Base-by-base conservation (phyloP, 2,329 filamentous ascomycete species). In the Fusarium subtropicale region DNA sequence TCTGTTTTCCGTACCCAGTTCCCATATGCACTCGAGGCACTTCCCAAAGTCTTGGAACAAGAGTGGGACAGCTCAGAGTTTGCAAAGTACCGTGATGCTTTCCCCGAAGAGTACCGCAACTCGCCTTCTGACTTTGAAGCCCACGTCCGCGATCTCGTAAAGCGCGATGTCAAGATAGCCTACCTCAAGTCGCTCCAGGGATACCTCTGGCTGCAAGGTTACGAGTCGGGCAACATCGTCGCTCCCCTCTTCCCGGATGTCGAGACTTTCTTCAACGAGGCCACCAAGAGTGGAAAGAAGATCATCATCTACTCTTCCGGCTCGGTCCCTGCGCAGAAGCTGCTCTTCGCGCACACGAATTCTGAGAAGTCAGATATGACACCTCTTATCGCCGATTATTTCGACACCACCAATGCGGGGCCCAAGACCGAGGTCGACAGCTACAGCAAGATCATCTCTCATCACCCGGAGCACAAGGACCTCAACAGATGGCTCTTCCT, bases 241-340 rank as follows among this genome's bases (percentile, higher is more conserved):
- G 92, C 92, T 28, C 90, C 91, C 12, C 83, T 96, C 62, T 96
- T 93, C 77, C 81, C 86, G 7, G 92, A 96, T 75, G 92, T 95
- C 20, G 82, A 87, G n/a, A 85, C 87, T 11, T 85, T 86, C 67
- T 82, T 94, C 66, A 79, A 82, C 55, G 72, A 81, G 44, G 94
- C 91, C 88, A 83, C 85, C 56, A 76, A 79, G 18, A 78, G 82
- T 31, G 86, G 85, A 28, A 81, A 87, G 65, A 82, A 82, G 63
- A 84, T 94, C 68, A 87, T 91, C 73, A 94, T 96, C 75, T 96
- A 94, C 81, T 94, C 91, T 6, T 94, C 91, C 15, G 92, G 92
- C 33, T 94, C 91, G 24, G 90, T 95, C 8, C 85, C 90, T 22
- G 92, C 92, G 16, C 92, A 96, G 83, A 92, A 93, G 80, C 83